Evolutionary conservation across 2,329 filamentous ascomycete species (phyloP), one percentile per base, ranked within the genome.

Genomic region (Paraphoma sp.): DNA sequence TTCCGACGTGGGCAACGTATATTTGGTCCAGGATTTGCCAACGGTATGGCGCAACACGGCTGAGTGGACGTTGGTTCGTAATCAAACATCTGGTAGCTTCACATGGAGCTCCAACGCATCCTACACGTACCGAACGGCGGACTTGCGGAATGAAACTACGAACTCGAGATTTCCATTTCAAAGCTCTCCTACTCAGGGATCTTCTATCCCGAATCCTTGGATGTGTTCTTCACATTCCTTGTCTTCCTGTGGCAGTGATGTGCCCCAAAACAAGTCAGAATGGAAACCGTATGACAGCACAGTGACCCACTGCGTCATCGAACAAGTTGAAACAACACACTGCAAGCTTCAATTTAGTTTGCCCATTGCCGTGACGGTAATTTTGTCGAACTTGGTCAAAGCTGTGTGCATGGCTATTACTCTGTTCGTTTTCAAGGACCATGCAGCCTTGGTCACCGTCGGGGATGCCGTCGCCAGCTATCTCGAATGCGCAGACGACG

Each of bases 301-400:
- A 1, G 36, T 64, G 10, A 9, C 46, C 7, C 60, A 70, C 38
- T 75, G 71, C 46, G 28, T 73, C 2, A 57, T 59, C 23, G 51
- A 69, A 46, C 29, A 46, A 8, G 57, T 59, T 0, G 68, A 72
- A 33, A 38, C 54, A 1, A 23, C 23, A 23, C 23, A 23, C 23
- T 74, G 70, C 54, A 66, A 65, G 40, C 28, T 74, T 3, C 56
- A 73, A 30, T 68, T 72, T 53, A 70, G 60, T 50, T 46, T 70
- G n/a, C 42, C 62, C 2, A 62, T 76, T 11, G 60, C 69, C 6
- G 40, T 60, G 4, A 12, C 42, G 6, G 57, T 65, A 11, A 56
- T 62, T 2, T 1, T 58, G 6, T 18, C 50, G 28, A 65, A 62
- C 10, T 3, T 62, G 1, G 30, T 58, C 36, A 65, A 65, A 17